These are phyloP conservation scores for Neofusicoccum ribis DNA, from an alignment of 2,329 filamentous ascomycete species.

Conservation along the genomic window DNA sequence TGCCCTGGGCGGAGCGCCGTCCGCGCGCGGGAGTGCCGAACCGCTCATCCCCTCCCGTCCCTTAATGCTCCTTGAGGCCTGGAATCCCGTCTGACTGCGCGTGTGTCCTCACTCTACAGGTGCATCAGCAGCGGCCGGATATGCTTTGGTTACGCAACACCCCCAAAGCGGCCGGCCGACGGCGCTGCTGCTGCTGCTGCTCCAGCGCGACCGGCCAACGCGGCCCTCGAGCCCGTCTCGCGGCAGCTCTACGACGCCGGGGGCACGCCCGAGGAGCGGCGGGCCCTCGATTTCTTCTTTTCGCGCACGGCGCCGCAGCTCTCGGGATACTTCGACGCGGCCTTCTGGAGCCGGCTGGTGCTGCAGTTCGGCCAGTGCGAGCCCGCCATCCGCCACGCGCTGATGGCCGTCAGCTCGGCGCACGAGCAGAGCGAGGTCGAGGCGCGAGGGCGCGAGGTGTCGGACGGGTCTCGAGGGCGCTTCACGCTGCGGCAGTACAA, in stretches of 20 bases:
- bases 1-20: neutral
- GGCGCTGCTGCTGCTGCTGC: neutral
- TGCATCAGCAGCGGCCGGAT: constrained; percentile 33
- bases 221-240: constrained; percentile 13
- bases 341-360: constrained; percentile 43
- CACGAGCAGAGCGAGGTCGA: constrained; percentile 30
- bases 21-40: neutral
- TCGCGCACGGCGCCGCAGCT: constrained; percentile 39
- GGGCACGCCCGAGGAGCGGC: constrained; percentile 22
- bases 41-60: neutral
- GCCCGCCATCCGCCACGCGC: constrained; percentile 45
- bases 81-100: neutral
- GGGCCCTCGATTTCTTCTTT: constrained; percentile 43
- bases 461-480: constrained; percentile 19
- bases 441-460: constrained; percentile 22
- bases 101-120: neutral
- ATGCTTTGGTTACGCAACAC: constrained; percentile 30
- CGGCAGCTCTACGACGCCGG: neutral
- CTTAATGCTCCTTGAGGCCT: neutral
- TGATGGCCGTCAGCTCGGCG: constrained; percentile 42
- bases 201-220: neutral
- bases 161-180: neutral
- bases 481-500: constrained; percentile 43
- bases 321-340: constrained; percentile 32
- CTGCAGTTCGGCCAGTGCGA: constrained; percentile 42